Evolutionary conservation across 345 rosid species (phyloP).

Genomic region (Anacardium occidentale): DNA sequence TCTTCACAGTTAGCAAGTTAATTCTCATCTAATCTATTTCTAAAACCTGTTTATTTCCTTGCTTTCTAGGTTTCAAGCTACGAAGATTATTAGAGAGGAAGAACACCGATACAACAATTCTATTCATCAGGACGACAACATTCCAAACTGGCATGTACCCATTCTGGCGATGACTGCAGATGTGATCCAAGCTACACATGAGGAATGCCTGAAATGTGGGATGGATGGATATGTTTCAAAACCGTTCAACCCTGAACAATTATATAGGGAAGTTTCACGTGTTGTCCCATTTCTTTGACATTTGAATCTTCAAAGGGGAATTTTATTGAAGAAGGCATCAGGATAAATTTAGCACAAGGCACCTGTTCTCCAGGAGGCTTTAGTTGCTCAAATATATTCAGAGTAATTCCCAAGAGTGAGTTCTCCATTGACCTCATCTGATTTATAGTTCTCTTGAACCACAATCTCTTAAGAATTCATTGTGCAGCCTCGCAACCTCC

Average conservation of each 20-base stretch:
- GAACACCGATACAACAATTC: slow-evolving; percentile 43
- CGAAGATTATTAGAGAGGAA: slow-evolving; percentile 59
- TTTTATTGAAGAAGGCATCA: slow-evolving; percentile 18
- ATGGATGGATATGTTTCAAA: slow-evolving; percentile 97
- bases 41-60: background rate
- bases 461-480: background rate
- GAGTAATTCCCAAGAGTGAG: slow-evolving; percentile 37
- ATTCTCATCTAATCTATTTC: background rate
- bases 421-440: slow-evolving; percentile 10
- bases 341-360: slow-evolving; percentile 23
- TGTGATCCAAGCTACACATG: slow-evolving; percentile 85
- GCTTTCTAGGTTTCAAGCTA: slow-evolving; percentile 69
- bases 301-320: slow-evolving; percentile 18
- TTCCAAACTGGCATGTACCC: slow-evolving; percentile 54
- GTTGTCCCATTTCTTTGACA: slow-evolving; percentile 40
- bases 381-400: slow-evolving; percentile 11
- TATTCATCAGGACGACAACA: slow-evolving; percentile 30
- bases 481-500: background rate
- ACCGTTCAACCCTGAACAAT: slow-evolving; percentile 88
- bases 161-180: slow-evolving; percentile 98
- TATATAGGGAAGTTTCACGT: slow-evolving; percentile 72
- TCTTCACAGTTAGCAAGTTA: background rate
- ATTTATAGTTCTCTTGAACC: background rate
- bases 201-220: slow-evolving; percentile 56
- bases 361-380: slow-evolving; percentile 21